Conservation (phyloP, 495 filamentous ascomycete genomes). For the Elaphomyces granulatus region DNA sequence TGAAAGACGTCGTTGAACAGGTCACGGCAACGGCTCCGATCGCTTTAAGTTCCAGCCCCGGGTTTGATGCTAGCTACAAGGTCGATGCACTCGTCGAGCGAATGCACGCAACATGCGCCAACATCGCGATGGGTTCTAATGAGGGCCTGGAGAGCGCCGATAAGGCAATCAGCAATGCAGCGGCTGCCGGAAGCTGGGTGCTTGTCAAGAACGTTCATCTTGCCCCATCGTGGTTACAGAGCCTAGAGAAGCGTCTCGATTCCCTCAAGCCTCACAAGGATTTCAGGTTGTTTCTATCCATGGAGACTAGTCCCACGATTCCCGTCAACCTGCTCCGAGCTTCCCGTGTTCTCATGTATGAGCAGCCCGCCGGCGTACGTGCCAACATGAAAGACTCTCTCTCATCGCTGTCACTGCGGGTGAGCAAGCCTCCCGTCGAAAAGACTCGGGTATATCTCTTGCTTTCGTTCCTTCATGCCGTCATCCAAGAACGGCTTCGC, state of each 20-base stretch:
- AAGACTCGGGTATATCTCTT: conserved; percentile 82
- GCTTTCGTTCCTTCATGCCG: conserved; percentile 88
- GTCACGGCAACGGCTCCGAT: conserved; percentile 76
- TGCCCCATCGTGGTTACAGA: conserved; percentile 89
- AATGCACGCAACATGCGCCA: conserved; percentile 66
- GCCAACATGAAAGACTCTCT: conserved; percentile 99
- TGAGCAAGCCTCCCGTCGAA: conserved; percentile 74
- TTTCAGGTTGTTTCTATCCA: conserved; percentile 92
- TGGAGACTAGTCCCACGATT: conserved; percentile 95
- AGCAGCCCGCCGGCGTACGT: conserved; percentile 89
- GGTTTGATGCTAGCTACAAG: conserved; percentile 98
- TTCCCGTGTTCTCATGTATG: conserved; percentile 90
- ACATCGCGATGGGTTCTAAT: conserved; percentile 97
- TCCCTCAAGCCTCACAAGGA: conserved; percentile 87
- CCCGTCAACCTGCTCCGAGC: conserved; percentile 91
- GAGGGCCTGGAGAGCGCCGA: conserved; percentile 86
- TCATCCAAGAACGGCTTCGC: conserved; percentile 87
- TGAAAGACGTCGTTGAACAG: conserved; percentile 71
- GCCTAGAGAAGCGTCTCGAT: conserved; percentile 89
- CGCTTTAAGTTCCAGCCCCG: conserved; percentile 81
- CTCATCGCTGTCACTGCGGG: conserved; percentile 62
- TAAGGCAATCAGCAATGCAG: conserved; percentile 87
- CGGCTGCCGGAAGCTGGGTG: conserved; percentile 88
- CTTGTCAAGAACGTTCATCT: conserved; percentile 98
- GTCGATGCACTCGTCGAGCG: conserved; percentile 88